Conservation (phyloP, 2,329 filamentous ascomycete genomes). For the Scedosporium minutisporum region DNA sequence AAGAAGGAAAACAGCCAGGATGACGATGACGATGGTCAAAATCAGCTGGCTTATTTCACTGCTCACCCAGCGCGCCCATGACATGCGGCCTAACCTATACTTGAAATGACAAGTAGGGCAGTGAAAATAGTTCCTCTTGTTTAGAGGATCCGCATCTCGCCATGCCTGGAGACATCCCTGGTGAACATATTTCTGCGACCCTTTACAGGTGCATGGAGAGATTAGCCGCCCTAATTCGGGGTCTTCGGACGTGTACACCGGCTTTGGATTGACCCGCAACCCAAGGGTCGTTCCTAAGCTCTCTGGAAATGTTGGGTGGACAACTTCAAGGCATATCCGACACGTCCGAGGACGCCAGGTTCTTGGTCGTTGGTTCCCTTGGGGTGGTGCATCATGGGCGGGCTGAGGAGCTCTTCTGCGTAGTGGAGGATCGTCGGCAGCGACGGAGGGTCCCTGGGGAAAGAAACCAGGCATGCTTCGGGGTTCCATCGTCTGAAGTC, state of each 20-base stretch:
- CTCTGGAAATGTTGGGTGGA: constrained; percentile 37
- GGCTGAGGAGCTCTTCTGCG: background rate
- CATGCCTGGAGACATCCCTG: constrained; percentile 79
- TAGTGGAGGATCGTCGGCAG: background rate
- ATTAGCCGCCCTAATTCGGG: constrained; percentile 67
- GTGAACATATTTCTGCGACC: constrained; percentile 87
- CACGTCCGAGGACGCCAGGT: constrained; percentile 68
- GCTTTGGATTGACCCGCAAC: constrained; percentile 23
- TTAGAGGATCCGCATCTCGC: constrained; percentile 61
- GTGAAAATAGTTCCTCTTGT: constrained; percentile 66
- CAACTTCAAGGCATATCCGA: constrained; percentile 76
- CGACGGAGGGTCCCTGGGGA: background rate
- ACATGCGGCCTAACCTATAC: constrained; percentile 70
- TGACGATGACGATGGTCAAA: constrained; percentile 63
- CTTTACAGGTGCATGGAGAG: constrained; percentile 87
- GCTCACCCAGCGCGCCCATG: constrained; percentile 61
- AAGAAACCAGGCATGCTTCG: background rate
- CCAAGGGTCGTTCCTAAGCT: constrained; percentile 21
- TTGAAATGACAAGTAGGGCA: constrained; percentile 82
- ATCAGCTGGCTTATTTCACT: constrained; percentile 56
- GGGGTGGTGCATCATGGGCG: background rate
- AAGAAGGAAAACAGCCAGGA: constrained; percentile 66
- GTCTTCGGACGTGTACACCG: constrained; percentile 63
- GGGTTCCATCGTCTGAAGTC: background rate
- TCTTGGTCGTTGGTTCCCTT: constrained; percentile 9